Evolutionary conservation across 345 rosid species (phyloP).

Genomic region (Excoecaria cochinchinensis): DNA sequence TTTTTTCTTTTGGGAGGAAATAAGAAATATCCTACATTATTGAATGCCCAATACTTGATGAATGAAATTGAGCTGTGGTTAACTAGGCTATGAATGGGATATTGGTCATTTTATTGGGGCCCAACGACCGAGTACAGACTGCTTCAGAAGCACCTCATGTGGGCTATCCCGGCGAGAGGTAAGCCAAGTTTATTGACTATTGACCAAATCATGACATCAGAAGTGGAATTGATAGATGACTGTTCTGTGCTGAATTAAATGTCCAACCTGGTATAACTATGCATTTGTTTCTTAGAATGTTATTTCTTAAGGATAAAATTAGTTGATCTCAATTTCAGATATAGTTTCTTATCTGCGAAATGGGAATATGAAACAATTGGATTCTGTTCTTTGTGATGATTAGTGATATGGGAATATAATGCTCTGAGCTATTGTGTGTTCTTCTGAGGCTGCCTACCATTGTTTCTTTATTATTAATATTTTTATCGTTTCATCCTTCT

Average conservation of each 20-base stretch:
- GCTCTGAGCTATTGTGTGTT: not conserved
- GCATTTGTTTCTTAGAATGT: not conserved
- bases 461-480: not conserved
- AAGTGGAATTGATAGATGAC: not conserved
- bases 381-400: not conserved
- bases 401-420: not conserved
- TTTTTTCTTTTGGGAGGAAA: not conserved
- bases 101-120: constrained; percentile 86
- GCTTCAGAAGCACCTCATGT: constrained; percentile 83
- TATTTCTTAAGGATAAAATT: not conserved
- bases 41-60: not conserved
- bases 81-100: constrained; percentile 94
- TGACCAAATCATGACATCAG: not conserved
- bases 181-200: constrained; percentile 3
- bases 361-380: not conserved
- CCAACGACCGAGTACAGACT: constrained; percentile 80
- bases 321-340: not conserved
- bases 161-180: constrained; percentile 67
- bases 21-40: not conserved
- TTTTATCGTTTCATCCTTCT: not conserved
- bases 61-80: constrained; percentile 17
- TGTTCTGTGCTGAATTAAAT: not conserved
- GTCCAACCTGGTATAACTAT: not conserved
- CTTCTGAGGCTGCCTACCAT: not conserved
- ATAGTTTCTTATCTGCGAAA: not conserved